Percentiles rank a stretch among this genome's conserved stretches.
Conservation (phyloP, 129 eudicot genomes). For the Escallonia rubra region DNA sequence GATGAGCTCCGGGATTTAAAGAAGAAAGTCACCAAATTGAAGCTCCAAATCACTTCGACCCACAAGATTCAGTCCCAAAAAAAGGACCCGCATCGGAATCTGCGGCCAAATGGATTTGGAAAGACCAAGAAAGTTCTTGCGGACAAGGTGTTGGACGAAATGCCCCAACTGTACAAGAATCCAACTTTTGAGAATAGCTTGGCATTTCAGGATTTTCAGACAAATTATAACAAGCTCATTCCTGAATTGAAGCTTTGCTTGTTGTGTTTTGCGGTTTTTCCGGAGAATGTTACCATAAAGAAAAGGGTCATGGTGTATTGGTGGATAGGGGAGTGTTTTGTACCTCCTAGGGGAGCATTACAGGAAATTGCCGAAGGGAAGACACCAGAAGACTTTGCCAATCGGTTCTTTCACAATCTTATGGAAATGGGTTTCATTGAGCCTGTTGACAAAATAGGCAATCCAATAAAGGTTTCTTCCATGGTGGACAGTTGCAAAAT, state of each 20-base stretch:
- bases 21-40: neutral
- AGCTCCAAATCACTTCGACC: neutral
- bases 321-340: conserved; percentile 8
- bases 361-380: neutral
- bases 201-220: neutral
- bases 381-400: conserved; percentile 2
- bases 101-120: neutral
- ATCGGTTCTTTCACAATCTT: neutral
- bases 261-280: neutral
- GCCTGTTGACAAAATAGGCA: conserved; percentile 4
- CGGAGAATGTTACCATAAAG: neutral
- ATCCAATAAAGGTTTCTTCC: neutral
- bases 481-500: neutral
- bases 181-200: neutral
- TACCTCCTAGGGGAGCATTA: neutral
- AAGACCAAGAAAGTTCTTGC: neutral
- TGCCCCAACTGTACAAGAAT: neutral
- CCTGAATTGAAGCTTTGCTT: neutral
- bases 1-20: neutral
- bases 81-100: neutral
- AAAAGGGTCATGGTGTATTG: conserved; percentile 1
- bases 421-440: conserved; percentile 21
- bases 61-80: neutral
- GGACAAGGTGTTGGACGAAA: neutral
- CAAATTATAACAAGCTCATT: neutral